Evolutionary conservation across 257 asterid species (phyloP), one percentile per base, ranked within the genome.

Genomic region (Solanum peruvianum): DNA sequence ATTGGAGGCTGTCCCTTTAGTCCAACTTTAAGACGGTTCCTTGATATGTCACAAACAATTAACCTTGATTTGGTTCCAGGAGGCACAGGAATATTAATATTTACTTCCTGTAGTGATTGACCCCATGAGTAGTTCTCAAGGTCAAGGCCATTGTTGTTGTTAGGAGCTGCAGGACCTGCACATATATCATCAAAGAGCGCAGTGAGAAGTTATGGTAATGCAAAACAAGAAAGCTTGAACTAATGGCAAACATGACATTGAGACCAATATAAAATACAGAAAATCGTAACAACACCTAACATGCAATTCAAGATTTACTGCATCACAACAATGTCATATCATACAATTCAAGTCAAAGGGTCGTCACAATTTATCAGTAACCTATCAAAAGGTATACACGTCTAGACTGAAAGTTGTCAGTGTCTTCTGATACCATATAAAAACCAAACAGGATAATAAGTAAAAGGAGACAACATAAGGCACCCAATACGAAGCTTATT

Each of bases 71-170:
- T 92, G 23, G 94, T 92, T 88, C 94, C 94, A 23, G 83, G 73
- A 31, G 92, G 98, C 16, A 96, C 97, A 45, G 96, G 95, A 75
- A 95, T 92, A 82, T 88, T 89, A 45, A 96, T 85, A 89, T 80
- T 93, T 82, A 94, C 98, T 90, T 96, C 99, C 90, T 92, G 97
- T n/a, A 95, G 88, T 37, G 98, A 90, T 77, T 96, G 99, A 84
- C 86, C 58, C 99, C 99, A 96, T 27, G 97, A 92, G 86, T 95
- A 93, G 3, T 90, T 91, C 33, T 96, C 98, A 93, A 96, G 86
- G 91, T 96, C 99, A 86, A 96, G 96, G 60, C 98, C 99, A 82
- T 95, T 96, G 56, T 86, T 90, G 39, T 85, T 89, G 92, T 95
- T 96, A 66, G 98, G 99, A 86, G 88, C 94, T 92, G 92, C 84